A percentile compares a stretch with the other conserved stretches of the same genome.
Conservation (phyloP, 2,329 filamentous ascomycete species). For the Sporothrix sp. region DNA sequence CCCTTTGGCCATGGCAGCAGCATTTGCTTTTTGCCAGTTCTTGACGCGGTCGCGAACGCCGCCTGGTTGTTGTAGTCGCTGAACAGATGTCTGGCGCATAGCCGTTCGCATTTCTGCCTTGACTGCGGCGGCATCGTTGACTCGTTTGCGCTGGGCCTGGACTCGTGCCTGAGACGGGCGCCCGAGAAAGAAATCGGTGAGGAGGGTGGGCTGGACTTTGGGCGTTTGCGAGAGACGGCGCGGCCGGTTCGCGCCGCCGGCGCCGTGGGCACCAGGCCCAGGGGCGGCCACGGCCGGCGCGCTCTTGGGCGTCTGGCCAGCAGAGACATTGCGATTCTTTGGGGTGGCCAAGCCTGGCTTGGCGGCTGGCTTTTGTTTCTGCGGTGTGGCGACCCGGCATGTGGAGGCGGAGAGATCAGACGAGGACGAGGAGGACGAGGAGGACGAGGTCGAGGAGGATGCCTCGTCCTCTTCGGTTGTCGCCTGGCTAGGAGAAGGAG, state of each 20-base stretch:
- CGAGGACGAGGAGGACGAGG: neutral
- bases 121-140: slow-evolving; percentile 43
- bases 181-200: slow-evolving; percentile 49
- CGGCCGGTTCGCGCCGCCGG: slow-evolving; percentile 15
- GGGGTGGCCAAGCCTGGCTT: slow-evolving; percentile 19
- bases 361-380: slow-evolving; percentile 10
- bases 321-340: slow-evolving; percentile 20
- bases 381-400: slow-evolving; percentile 10
- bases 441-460: too few relatives aligned
- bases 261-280: slow-evolving; percentile 19
- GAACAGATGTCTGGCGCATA: slow-evolving; percentile 49
- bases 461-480: slow-evolving; percentile 14
- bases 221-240: slow-evolving; percentile 29
- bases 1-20: slow-evolving; percentile 47
- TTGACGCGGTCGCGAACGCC: slow-evolving; percentile 71
- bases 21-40: slow-evolving; percentile 74
- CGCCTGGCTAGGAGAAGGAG: slow-evolving; percentile 13
- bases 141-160: slow-evolving; percentile 44
- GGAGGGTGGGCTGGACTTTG: slow-evolving; percentile 39
- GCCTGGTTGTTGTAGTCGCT: slow-evolving; percentile 50
- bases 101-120: slow-evolving; percentile 45
- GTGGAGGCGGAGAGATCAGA: slow-evolving; percentile 12
- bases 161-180: slow-evolving; percentile 46
- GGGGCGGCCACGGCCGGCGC: slow-evolving; percentile 25
- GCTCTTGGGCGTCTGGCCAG: slow-evolving; percentile 31